Conservation (phyloP, 2,329 filamentous ascomycete species). For the Colletotrichum navitas region DNA sequence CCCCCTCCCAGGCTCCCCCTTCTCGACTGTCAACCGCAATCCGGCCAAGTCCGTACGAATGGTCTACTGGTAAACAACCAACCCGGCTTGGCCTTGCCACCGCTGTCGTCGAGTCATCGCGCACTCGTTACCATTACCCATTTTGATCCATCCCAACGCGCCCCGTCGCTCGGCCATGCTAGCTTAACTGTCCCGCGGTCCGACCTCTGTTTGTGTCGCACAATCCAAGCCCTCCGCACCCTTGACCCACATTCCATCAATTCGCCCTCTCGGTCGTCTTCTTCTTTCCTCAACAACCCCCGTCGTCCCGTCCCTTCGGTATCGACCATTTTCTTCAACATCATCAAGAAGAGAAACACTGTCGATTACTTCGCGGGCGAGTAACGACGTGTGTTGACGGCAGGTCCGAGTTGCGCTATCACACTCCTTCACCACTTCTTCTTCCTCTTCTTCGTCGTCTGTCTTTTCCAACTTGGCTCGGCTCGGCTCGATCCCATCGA, state of each 20-base stretch:
- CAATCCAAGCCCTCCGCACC: slow-evolving; percentile 16
- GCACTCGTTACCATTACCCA: slow-evolving; percentile 1
- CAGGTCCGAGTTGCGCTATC: slow-evolving; percentile 50
- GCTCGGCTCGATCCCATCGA: slow-evolving; percentile 35
- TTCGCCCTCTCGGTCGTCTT: slow-evolving; percentile 33
- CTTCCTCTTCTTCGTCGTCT: not conserved
- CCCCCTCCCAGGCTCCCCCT: not conserved
- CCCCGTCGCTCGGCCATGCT: slow-evolving; percentile 38
- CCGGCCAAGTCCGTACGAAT: slow-evolving; percentile 18
- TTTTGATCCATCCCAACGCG: slow-evolving; percentile 36
- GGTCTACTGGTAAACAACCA: slow-evolving; percentile 12
- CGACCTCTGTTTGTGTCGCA: slow-evolving; percentile 36
- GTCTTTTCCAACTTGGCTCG: slow-evolving; percentile 2
- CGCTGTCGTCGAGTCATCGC: slow-evolving; percentile 21
- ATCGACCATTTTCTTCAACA: slow-evolving; percentile 38
- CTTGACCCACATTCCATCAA: slow-evolving; percentile 39
- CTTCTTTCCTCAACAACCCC: slow-evolving; percentile 23
- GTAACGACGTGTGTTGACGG: slow-evolving; percentile 60
- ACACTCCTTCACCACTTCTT: slow-evolving; percentile 25
- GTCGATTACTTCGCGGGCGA: slow-evolving; percentile 65
- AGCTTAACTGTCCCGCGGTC: slow-evolving; percentile 33
- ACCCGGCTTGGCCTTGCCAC: slow-evolving; percentile 9
- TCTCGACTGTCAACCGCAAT: slow-evolving; percentile 13
- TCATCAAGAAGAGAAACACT: slow-evolving; percentile 48
- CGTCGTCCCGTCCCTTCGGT: slow-evolving; percentile 34